Base-by-base conservation (phyloP, 176 grass and related monocot species). In the Tuctoria greenei region DNA sequence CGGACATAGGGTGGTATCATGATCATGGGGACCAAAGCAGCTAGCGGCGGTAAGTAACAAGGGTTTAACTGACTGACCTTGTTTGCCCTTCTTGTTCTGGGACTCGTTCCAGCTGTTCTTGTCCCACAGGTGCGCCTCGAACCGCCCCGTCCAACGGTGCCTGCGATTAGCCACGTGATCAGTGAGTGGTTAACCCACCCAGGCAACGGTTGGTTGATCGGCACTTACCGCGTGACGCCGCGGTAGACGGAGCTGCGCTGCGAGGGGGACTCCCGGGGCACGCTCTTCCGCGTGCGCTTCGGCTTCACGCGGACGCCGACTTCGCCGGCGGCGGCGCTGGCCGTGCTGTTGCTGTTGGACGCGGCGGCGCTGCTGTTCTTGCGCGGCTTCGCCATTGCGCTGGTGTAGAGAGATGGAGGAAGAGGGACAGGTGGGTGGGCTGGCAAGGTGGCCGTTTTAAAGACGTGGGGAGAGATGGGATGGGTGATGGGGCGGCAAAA, bases 61-160 rank as follows among this genome's bases (percentile, higher is more conserved):
- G 27, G 16, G 10, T 26, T 8, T 24, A 52, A 44, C 14, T 27
- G 3, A 71, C 23, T 39, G 75, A 96, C 93, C 93, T 93, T 97
- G 93, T 69, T 93, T 97, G 61, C 93, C 93, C 75, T 97, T 97
- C 85, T 97, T 97, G 85, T 84, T 97, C 85, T 97, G 93, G 42
- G 90, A 79, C 70, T 93, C 93, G 70, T 97, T 97, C 93, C 93
- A 93, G 82, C 83, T 92, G 78, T 82, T 84, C 82, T 97, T 97
- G 86, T 97, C 93, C 93, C 93, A 93, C 72, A 93, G 75, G 84
- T 97, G 93, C n/a, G 93, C 93, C 93, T 97, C 93, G 87, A 81
- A 93, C 76, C 93, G 64, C 25, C 93, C 93, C 28, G 93, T 97
- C 93, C 93, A 97, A 23, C 93, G 73, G 82, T 97, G 93, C 90